Evolutionary conservation across 2,329 filamentous ascomycete species (phyloP).

Genomic region (Paracoccidioides lutzii): DNA sequence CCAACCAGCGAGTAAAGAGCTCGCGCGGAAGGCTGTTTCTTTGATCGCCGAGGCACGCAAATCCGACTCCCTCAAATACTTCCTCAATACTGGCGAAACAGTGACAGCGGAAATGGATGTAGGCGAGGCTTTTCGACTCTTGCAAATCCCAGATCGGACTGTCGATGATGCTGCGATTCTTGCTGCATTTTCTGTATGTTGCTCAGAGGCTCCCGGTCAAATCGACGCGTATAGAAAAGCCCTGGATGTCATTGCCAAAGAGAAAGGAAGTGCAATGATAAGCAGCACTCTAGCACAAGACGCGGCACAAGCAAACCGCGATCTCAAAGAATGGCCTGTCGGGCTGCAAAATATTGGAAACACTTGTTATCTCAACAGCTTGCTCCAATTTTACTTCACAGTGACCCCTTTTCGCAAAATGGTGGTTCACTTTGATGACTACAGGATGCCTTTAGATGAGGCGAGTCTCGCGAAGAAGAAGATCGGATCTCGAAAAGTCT

Average conservation of each 20-base stretch:
- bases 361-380: conserved; percentile 94
- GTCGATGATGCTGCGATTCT: conserved; percentile 39
- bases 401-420: conserved; percentile 69
- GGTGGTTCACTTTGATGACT: conserved; percentile 60
- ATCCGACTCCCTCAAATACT: conserved; percentile 41
- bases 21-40: conserved; percentile 43
- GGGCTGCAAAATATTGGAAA: conserved; percentile 91
- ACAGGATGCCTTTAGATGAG: conserved; percentile 54
- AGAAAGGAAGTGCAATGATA: conserved; percentile 28
- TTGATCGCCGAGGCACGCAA: conserved; percentile 48
- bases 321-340: conserved; percentile 53
- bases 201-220: conserved; percentile 35
- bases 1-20: conserved; percentile 35
- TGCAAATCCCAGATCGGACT: conserved; percentile 41
- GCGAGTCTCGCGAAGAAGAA: conserved; percentile 52
- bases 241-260: conserved; percentile 34
- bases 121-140: conserved; percentile 39
- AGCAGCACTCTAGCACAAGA: conserved; percentile 23
- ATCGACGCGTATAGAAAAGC: conserved; percentile 35
- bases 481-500: conserved; percentile 60
- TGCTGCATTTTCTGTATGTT: conserved; percentile 35
- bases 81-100: conserved; percentile 40
- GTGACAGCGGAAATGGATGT: conserved; percentile 42
- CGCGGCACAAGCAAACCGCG: conserved; percentile 19
- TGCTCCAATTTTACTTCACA: conserved; percentile 90